Evolutionary conservation across 345 rosid genomes (phyloP).

Genomic region (Gynandropsis gynandra): DNA sequence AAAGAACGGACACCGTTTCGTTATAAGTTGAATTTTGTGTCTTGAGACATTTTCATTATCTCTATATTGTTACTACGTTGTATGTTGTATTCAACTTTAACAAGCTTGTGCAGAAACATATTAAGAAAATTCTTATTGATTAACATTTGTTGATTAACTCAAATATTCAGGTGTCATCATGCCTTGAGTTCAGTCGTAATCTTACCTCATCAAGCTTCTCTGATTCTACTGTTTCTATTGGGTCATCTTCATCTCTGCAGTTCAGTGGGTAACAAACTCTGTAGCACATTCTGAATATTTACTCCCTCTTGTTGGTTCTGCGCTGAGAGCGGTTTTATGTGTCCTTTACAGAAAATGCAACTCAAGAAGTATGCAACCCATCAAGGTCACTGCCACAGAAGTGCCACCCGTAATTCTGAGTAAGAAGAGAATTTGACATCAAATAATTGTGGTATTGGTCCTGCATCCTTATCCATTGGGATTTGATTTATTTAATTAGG

Average conservation of each 20-base stretch:
- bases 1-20: too few species aligned
- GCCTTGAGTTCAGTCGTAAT: conserved; percentile 33
- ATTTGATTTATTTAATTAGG: conserved; percentile 34
- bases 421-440: conserved; percentile 24
- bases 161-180: conserved; percentile 33
- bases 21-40: too few species aligned
- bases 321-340: not conserved
- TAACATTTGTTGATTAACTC: not conserved
- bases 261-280: conserved; percentile 33
- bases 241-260: conserved; percentile 45
- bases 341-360: conserved; percentile 36
- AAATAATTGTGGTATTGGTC: conserved; percentile 9
- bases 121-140: not conserved
- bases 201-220: conserved; percentile 35
- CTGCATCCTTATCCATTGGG: conserved; percentile 19
- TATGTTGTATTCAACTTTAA: conserved; percentile 4
- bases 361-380: conserved; percentile 41
- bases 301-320: conserved; percentile 4
- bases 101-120: not conserved
- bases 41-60: too few species aligned
- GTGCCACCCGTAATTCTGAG: conserved; percentile 55
- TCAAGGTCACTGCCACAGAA: conserved; percentile 76
- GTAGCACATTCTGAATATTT: not conserved
- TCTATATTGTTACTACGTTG: not conserved
- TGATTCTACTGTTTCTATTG: conserved; percentile 39